Base-by-base conservation (phyloP, 352 stramenopile genomes). In the Pythium phragmitis region DNA sequence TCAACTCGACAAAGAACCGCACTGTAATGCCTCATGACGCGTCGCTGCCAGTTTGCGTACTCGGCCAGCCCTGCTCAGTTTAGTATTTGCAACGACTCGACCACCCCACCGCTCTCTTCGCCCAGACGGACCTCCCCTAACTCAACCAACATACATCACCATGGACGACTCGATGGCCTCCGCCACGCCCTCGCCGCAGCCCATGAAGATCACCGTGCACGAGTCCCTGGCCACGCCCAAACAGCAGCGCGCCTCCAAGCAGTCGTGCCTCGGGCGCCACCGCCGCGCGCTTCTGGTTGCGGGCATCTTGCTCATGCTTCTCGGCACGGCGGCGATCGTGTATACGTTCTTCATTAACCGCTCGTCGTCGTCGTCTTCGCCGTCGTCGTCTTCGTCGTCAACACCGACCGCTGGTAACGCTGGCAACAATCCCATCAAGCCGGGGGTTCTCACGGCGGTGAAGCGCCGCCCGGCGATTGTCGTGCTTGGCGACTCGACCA, bases 401-500 rank as follows among this genome's bases (percentile, higher is more conserved):
- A 30, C 26, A 5, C 26, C 26, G 37, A 42, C 47, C 23, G 30
- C 19, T 9, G 21, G 9, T 28, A 50, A 23, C 4, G 17, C 2
- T 17, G 17, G 13, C 45, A 50, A 2, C 17, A 50, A 11, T 11
- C 21, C 45, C n/a, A 30, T 11, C 45, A 50, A 21, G 37, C 37
- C 37, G n/a, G 17, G 9, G 17, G 17, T 28, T 28, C 26, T 30
- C 26, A 30, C 26, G 26, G 26, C 26, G 26, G 26, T 30, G 26
- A 28, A 21, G 45, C 47, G 47, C 7, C 47, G 47, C 11, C 47
- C 11, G 16, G n/a, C 47, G 47, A 53, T 53, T 53, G 47, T 53
- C 47, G 47, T 63, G 34, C 46, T 63, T 5, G 57, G 57, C 19
- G 57, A 63, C 33, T 63, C 57, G 45, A 41, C n/a, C 57, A 63